phyloP scores from a whole-genome alignment of 2,329 filamentous ascomycete genomes.

The Colletotrichum magnum region DNA sequence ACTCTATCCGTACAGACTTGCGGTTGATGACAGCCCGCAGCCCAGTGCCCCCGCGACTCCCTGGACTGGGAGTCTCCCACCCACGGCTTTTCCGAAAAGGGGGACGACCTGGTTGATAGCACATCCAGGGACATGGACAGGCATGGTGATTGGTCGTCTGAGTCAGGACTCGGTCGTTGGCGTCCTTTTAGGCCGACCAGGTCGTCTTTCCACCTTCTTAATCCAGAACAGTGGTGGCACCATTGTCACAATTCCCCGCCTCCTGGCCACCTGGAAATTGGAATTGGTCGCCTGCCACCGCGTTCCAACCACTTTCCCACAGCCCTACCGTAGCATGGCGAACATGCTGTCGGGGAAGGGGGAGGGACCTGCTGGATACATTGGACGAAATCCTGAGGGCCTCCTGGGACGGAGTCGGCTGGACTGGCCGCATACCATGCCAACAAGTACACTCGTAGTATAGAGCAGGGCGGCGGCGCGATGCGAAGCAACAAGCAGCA shows the following conservation, averaged over 20 bases:
- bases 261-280: slow-evolving; percentile 38
- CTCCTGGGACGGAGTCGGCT: slow-evolving; percentile 28
- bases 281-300: slow-evolving; percentile 31
- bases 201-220: slow-evolving; percentile 39
- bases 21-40: slow-evolving; percentile 18
- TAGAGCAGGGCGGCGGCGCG: slow-evolving; percentile 9
- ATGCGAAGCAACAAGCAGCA: background rate
- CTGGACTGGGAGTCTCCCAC: slow-evolving; percentile 13
- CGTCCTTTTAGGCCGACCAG: slow-evolving; percentile 36
- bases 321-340: slow-evolving; percentile 29
- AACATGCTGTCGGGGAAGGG: slow-evolving; percentile 8
- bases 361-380: slow-evolving; percentile 4
- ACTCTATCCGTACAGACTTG: background rate
- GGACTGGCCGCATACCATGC: background rate
- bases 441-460: slow-evolving; percentile 1
- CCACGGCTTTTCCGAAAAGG: slow-evolving; percentile 37
- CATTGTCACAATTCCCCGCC: slow-evolving; percentile 37
- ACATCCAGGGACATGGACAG: background rate
- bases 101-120: slow-evolving; percentile 38
- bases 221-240: slow-evolving; percentile 41
- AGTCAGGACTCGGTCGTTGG: slow-evolving; percentile 39
- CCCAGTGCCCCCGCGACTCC: too few species aligned
- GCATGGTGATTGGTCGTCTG: slow-evolving; percentile 38
- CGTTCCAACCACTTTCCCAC: slow-evolving; percentile 28
- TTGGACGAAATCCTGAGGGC: slow-evolving; percentile 27